Conservation (phyloP, 345 rosid species). For the Salix purpurea region DNA sequence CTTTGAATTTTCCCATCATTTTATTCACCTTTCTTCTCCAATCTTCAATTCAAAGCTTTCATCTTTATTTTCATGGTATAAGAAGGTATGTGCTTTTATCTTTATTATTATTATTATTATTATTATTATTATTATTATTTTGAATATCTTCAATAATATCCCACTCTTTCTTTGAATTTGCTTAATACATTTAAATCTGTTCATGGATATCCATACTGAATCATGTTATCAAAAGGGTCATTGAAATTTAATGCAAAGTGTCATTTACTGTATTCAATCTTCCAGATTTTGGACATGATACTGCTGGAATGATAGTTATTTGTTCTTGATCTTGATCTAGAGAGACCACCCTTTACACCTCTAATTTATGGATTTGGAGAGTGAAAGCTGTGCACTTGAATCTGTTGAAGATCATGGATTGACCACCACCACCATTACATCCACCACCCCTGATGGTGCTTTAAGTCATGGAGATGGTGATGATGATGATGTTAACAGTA, state of each 20-base stretch:
- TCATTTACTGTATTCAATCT: neutral
- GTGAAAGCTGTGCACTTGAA: slow-evolving; percentile 39
- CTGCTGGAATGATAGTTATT: slow-evolving; percentile 52
- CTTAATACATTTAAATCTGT: neutral
- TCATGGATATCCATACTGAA: neutral
- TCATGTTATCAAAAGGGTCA: neutral
- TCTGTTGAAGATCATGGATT: slow-evolving; percentile 52
- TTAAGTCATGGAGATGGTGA: neutral
- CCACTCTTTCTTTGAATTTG: slow-evolving; percentile 8
- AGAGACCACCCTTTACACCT: slow-evolving; percentile 1
- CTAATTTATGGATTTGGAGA: slow-evolving; percentile 41
- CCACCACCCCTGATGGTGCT: neutral
- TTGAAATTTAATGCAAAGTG: slow-evolving; percentile 11
- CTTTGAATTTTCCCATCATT: slow-evolving; percentile 21
- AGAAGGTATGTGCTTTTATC: slow-evolving; percentile 38
- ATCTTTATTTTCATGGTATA: slow-evolving; percentile 10
- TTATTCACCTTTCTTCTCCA: neutral
- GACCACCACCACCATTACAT: neutral
- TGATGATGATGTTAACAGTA: slow-evolving; percentile 12
- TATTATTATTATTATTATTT: neutral
- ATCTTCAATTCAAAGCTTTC: slow-evolving; percentile 26
- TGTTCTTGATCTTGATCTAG: slow-evolving; percentile 55
- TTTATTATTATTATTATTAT: neutral
- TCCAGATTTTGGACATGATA: slow-evolving; percentile 29
- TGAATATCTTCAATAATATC: neutral